Evolutionary conservation across 1,284 basidiomycete genomes (phyloP), one percentile per base, ranked within the genome.

Genomic region (Polyporus tsugae): DNA sequence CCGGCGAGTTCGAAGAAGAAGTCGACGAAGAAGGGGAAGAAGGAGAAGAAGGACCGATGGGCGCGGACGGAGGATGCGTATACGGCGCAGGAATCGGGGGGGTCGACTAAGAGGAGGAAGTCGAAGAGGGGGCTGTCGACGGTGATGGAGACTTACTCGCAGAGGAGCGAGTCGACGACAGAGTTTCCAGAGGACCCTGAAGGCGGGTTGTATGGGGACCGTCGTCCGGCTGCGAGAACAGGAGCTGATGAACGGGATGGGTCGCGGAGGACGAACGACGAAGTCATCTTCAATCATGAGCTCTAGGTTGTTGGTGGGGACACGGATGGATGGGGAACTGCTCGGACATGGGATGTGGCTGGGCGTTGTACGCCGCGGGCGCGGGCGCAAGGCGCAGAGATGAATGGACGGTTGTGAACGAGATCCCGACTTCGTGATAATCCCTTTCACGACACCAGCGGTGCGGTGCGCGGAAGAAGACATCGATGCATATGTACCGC

Each of bases 1-100:
- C 64, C 67, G 55, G 70, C 72, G 69, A 33, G 15, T 3, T 35
- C 52, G n/a, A 41, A n/a, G 38, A 86, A 85, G 78, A 88, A 80
- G 76, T 83, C 80, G 71, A 84, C 82, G 75, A 88, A 86, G 80
- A 87, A 85, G 78, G 62, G 38, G 38, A 87, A 88, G 79, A 91
- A 90, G 76, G 86, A 87, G 67, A 94, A 93, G 86, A 94, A 94
- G 80, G 93, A 95, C 75, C 83, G 93, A 64, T 95, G 91, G 90
- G 92, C 90, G 70, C 85, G 91, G 78, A 94, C 93, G 46, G 92
- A 94, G 79, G 93, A 95, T 78, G 93, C 93, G 53, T 91, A 93
- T 75, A 84, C 82, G 22, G 79, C 86, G 35, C 82, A 85, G 11
- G 86, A 86, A 61, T 71, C 72, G 44, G 39, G 72, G 44, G 42